Percentiles rank a stretch among this genome's conserved stretches.
Conservation (phyloP, 768 basidiomycete species). For the Boletus rufocinnamomeus region DNA sequence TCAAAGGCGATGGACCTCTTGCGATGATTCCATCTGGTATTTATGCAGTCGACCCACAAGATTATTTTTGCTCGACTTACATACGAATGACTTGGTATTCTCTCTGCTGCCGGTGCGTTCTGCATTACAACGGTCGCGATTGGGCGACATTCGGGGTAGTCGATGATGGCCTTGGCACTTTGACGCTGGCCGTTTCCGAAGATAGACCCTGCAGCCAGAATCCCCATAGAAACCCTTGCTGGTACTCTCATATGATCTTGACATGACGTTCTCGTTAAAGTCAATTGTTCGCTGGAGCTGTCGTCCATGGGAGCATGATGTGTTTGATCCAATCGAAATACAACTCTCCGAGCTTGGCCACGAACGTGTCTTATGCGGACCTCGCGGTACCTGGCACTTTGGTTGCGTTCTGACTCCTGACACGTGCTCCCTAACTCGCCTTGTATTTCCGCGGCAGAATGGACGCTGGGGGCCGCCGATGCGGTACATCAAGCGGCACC, state of each 20-base stretch:
- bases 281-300: background rate
- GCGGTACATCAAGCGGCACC: too few species aligned
- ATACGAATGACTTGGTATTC: background rate
- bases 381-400: background rate
- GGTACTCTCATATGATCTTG: background rate
- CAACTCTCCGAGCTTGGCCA: background rate
- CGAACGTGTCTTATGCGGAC: constrained; percentile 14
- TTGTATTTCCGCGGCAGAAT: background rate
- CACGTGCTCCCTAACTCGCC: background rate
- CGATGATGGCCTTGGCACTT: background rate
- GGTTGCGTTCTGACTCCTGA: background rate
- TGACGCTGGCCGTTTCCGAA: background rate
- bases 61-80: constrained; percentile 6
- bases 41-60: constrained; percentile 4
- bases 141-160: background rate
- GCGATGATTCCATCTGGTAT: background rate
- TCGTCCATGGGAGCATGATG: background rate
- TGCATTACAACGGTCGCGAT: background rate
- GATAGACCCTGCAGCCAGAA: background rate
- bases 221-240: background rate
- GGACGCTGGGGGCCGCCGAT: background rate
- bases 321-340: background rate
- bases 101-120: background rate
- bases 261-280: background rate
- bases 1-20: background rate